A percentile compares a stretch with the other conserved stretches of the same genome.
These are phyloP conservation scores for Lachnellula cervina DNA, from an alignment of 2,329 filamentous ascomycete species.

Conservation along the genomic window DNA sequence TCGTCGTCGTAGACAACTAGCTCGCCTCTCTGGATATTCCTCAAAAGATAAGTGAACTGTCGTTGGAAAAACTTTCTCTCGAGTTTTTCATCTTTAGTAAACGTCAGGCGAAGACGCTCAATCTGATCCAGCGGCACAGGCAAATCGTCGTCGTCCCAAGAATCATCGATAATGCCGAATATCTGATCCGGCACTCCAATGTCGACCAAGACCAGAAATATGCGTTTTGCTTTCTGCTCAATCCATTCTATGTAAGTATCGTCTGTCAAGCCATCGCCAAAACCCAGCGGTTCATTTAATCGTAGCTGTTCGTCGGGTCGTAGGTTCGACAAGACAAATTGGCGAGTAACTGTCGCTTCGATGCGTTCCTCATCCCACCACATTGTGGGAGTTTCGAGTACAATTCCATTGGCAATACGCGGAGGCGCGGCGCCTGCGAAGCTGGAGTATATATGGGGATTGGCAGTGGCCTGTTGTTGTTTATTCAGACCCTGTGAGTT, in stretches of 20 bases:
- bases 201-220: constrained; percentile 68
- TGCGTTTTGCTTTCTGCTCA: constrained; percentile 58
- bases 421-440: constrained; percentile 23
- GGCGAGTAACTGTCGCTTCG: constrained; percentile 61
- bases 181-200: constrained; percentile 68
- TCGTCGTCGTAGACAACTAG: constrained; percentile 61
- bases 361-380: constrained; percentile 73
- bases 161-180: constrained; percentile 69
- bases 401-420: constrained; percentile 25
- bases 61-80: constrained; percentile 65
- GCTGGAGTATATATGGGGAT: constrained; percentile 29
- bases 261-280: constrained; percentile 62
- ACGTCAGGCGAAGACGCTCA: constrained; percentile 55
- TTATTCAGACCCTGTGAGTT: constrained; percentile 23
- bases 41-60: constrained; percentile 67
- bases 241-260: constrained; percentile 79
- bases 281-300: constrained; percentile 58
- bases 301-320: constrained; percentile 57
- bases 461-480: constrained; percentile 16
- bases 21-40: constrained; percentile 54
- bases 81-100: constrained; percentile 54
- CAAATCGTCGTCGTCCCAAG: constrained; percentile 72
- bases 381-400: constrained; percentile 33
- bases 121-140: constrained; percentile 64
- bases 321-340: constrained; percentile 62